Evolutionary conservation across 2,329 filamentous ascomycete species (phyloP).

Genomic region (Cyphellophora attinorum): DNA sequence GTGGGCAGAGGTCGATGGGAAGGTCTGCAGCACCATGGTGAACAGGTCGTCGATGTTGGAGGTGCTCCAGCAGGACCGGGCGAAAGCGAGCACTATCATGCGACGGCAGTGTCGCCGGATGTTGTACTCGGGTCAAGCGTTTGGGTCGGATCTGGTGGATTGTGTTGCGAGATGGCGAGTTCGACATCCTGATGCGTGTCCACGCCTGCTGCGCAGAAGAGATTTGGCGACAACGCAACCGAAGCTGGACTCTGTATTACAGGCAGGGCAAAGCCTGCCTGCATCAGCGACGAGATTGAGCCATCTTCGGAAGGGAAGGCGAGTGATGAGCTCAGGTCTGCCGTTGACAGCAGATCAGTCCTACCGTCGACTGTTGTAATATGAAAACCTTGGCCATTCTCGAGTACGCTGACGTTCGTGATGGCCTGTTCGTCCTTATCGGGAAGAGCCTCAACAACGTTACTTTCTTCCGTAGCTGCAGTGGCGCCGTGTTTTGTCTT

Average conservation of each 20-base stretch:
- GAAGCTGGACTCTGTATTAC: constrained; percentile 33
- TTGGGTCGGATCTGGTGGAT: background rate
- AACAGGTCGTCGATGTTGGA: constrained; percentile 62
- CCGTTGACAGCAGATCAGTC: constrained; percentile 51
- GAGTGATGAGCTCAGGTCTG: constrained; percentile 35
- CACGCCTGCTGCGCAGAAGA: constrained; percentile 29
- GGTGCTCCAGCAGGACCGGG: constrained; percentile 37
- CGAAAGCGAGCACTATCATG: constrained; percentile 49
- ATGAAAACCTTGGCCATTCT: constrained; percentile 8
- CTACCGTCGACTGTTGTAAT: constrained; percentile 27
- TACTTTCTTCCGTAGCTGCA: background rate
- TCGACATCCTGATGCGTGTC: too few relatives aligned
- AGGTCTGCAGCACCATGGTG: constrained; percentile 50
- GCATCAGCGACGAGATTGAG: constrained; percentile 40
- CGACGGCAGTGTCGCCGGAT: constrained; percentile 49
- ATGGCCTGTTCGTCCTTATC: constrained; percentile 14
- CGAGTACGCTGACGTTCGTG: constrained; percentile 3
- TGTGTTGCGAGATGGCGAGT: too few relatives aligned
- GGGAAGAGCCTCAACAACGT: constrained; percentile 5
- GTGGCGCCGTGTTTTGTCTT: constrained; percentile 35
- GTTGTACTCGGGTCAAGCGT: constrained; percentile 26
- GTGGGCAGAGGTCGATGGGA: constrained; percentile 22
- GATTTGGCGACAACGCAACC: constrained; percentile 33
- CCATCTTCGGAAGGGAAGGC: constrained; percentile 8
- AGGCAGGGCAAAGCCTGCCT: constrained; percentile 67